Evolutionary conservation across 371 early-diverging fungal species (phyloP).

Genomic region (Phascolomyces articulosus): DNA sequence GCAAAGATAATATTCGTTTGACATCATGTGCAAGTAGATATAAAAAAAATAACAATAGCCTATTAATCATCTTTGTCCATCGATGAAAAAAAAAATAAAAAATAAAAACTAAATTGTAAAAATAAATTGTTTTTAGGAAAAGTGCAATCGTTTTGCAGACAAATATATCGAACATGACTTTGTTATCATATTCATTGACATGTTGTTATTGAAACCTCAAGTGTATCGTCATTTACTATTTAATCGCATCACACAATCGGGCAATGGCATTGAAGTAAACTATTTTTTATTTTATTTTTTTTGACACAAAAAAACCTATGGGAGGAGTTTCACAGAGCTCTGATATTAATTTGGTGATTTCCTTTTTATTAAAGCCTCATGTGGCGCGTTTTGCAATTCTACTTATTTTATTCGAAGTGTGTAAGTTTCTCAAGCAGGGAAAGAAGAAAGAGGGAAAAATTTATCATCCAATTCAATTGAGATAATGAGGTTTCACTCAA

Average conservation of each 20-base stretch:
- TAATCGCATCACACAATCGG: conserved; percentile 66
- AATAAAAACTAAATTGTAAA: no score
- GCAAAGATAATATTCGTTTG: conserved; percentile 87
- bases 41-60: no score
- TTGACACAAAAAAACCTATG: no score
- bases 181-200: conserved; percentile 91
- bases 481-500: no score
- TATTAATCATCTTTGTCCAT: no score
- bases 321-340: no score
- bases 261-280: conserved; percentile 61
- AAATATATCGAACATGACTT: conserved; percentile 94
- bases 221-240: conserved; percentile 91
- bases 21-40: conserved; percentile 72
- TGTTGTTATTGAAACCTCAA: conserved; percentile 89
- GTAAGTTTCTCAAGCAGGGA: conserved; percentile 26
- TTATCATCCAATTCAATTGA: no score
- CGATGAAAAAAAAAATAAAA: no score
- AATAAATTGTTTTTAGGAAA: conserved; percentile 40
- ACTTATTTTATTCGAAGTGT: conserved; percentile 89
- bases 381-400: conserved; percentile 81
- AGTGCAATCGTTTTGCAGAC: conserved; percentile 88
- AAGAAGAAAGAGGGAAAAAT: no score
- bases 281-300: no score
- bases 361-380: conserved; percentile 50
- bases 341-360: no score